phyloP scores from a whole-genome alignment of 2,329 filamentous ascomycete genomes.

The Aspergillus ruber region DNA sequence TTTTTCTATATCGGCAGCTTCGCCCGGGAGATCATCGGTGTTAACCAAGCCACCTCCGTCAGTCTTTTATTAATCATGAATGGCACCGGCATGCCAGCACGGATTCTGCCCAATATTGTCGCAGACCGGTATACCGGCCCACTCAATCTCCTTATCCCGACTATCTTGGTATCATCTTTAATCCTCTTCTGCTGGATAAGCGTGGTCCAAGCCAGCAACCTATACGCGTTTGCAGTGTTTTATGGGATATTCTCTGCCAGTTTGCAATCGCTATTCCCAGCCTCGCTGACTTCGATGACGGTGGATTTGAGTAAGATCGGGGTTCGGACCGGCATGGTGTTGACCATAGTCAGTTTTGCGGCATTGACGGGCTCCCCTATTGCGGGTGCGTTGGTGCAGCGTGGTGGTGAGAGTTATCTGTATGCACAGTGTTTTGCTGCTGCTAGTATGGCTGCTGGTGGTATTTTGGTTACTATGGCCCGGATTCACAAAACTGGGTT shows the following conservation, averaged over 20 bases:
- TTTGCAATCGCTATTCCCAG: conserved; percentile 62
- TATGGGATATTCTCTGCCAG: conserved; percentile 60
- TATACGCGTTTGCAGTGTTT: conserved; percentile 58
- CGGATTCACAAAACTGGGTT: too few species aligned
- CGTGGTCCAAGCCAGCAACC: conserved; percentile 42
- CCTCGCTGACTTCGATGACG: conserved; percentile 51
- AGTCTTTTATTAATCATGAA: conserved; percentile 61
- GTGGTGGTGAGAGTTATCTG: conserved; percentile 40
- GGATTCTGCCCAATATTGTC: conserved; percentile 52
- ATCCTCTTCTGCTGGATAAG: conserved; percentile 54
- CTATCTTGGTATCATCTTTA: conserved; percentile 36
- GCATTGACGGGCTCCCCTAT: conserved; percentile 51
- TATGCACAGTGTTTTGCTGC: conserved; percentile 37
- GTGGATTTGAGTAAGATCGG: conserved; percentile 49
- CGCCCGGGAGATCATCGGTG: conserved; percentile 32
- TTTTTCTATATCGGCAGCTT: conserved; percentile 46
- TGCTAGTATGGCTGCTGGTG: too few species aligned
- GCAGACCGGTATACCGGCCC: conserved; percentile 55
- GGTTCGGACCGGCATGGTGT: conserved; percentile 50
- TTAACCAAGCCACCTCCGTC: conserved; percentile 44
- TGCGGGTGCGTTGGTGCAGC: conserved; percentile 47
- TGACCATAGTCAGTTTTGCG: conserved; percentile 49
- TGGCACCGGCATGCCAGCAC: conserved; percentile 53
- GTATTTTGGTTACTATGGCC: too few species aligned
- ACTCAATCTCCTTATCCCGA: conserved; percentile 56